These are phyloP conservation scores for Lagerstroemia speciosa DNA, from an alignment of 345 rosid species.

Conservation along the genomic window DNA sequence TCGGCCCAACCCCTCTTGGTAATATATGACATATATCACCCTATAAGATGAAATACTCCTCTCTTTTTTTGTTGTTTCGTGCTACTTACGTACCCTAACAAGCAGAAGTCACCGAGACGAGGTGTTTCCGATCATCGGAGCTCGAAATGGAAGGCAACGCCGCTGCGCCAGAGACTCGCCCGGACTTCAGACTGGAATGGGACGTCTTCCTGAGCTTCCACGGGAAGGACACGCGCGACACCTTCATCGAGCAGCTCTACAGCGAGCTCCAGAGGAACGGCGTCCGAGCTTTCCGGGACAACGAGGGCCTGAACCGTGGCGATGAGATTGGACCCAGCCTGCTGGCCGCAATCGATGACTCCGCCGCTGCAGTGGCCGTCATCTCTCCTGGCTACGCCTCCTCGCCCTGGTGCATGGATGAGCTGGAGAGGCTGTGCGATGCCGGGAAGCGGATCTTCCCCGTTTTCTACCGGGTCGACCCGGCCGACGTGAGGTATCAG, in stretches of 20 bases:
- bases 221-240: conserved; percentile 19
- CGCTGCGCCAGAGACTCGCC: background rate
- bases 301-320: conserved; percentile 14
- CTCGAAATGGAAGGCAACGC: background rate
- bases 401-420: conserved; percentile 24
- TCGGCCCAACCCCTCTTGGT: too few species aligned
- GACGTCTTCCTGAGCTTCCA: conserved; percentile 29
- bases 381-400: conserved; percentile 18
- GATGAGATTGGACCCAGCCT: conserved; percentile 10
- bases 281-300: conserved; percentile 13
- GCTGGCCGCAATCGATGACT: conserved; percentile 17
- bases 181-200: conserved; percentile 15
- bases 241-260: conserved; percentile 13
- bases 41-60: too few species aligned
- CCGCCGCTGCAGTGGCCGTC: conserved; percentile 12
- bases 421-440: conserved; percentile 18
- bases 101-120: background rate
- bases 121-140: background rate
- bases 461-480: conserved; percentile 17
- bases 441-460: conserved; percentile 17
- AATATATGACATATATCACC: too few species aligned
- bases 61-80: too few species aligned
- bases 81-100: background rate
- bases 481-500: conserved; percentile 14
- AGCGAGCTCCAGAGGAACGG: conserved; percentile 6